Evolutionary conservation across 768 basidiomycete genomes (phyloP).

Genomic region (Mycena maculata): DNA sequence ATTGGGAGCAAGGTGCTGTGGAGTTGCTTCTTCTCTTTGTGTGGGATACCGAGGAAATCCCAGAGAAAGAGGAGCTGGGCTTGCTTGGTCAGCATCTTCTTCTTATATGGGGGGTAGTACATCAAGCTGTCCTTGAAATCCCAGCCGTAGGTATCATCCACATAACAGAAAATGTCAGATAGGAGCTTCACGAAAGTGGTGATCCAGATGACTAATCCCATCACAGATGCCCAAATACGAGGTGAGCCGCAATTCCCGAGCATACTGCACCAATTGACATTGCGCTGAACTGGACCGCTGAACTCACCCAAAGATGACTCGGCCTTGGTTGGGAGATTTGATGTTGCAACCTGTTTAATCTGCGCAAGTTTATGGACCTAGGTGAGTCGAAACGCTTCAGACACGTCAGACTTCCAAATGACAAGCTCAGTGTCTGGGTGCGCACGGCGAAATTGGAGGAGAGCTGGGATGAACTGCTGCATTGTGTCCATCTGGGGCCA

Average conservation of each 20-base stretch:
- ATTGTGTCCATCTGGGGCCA: slow-evolving; percentile 38
- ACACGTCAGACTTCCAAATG: slow-evolving; percentile 42
- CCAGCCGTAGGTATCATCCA: slow-evolving; percentile 42
- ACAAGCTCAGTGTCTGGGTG: slow-evolving; percentile 5
- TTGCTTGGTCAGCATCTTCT: slow-evolving; percentile 37
- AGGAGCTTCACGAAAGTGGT: slow-evolving; percentile 33
- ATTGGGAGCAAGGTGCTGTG: slow-evolving; percentile 34
- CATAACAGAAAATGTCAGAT: slow-evolving; percentile 31
- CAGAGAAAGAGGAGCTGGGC: slow-evolving; percentile 38
- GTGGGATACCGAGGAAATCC: slow-evolving; percentile 36
- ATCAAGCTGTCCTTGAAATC: slow-evolving; percentile 24
- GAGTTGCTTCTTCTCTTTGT: slow-evolving; percentile 39
- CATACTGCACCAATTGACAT: neutral
- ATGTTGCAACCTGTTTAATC: slow-evolving; percentile 38
- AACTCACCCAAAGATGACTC: neutral
- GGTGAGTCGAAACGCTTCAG: slow-evolving; percentile 36
- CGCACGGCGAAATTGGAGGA: slow-evolving; percentile 27
- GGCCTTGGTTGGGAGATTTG: neutral
- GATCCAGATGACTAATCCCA: slow-evolving; percentile 46
- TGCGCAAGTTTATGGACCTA: slow-evolving; percentile 42
- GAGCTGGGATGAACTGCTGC: slow-evolving; percentile 21
- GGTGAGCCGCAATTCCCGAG: neutral
- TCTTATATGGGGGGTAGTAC: slow-evolving; percentile 30
- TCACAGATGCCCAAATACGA: slow-evolving; percentile 38
- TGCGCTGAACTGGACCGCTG: too few species aligned